Evolutionary conservation across 2,329 filamentous ascomycete genomes (phyloP), one percentile per base, ranked within the genome.

Genomic region (Biscogniauxia marginata): DNA sequence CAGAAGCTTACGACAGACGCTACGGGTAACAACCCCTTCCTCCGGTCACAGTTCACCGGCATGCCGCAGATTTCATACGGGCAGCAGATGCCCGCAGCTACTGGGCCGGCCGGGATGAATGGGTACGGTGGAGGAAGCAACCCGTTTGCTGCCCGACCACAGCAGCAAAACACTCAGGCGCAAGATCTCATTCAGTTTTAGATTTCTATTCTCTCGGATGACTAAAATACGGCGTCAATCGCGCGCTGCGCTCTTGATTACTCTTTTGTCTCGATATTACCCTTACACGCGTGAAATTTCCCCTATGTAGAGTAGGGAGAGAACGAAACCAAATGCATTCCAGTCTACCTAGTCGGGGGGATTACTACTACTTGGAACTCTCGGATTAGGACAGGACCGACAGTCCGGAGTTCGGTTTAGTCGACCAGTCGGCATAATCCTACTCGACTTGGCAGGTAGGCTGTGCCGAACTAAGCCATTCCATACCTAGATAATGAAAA

Each of bases 1-100:
- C 85, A 85, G 65, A 83, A 84, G 56, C 75, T 97, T 46, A 90
- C 79, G 58, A 71, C 79, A 53, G 79, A 92, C 19, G 91, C 90
- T 0, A 91, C 87, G 1, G 89, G 88, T 25, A 95, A 84, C 77
- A 98, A 98, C 70, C 95, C 95, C 0, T 99, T 98, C 77, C 77
- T 96, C 65, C 84, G 87, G 58, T 85, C 86, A 59, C 91, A 96
- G 71, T 95, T 88, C 67, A 96, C 91, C 0, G 91, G 91, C 43
- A 84, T 88, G 82, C 86, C 86, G 23, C 79, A 77, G 25, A 75
- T 83, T 23, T 80, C 77, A 47, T 87, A 88, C 60, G 76, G 77
- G 57, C 73, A 69, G 34, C 78, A 80, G 67, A 74, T 84, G 62
- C 80, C 83, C 19, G 79, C 81, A 34, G 80, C 81, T 13, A 84